Percentiles rank a stretch among this genome's conserved stretches.
phyloP scores from a whole-genome alignment of 1,139 yeast genomes.

The Candida pseudoviswanathii region DNA sequence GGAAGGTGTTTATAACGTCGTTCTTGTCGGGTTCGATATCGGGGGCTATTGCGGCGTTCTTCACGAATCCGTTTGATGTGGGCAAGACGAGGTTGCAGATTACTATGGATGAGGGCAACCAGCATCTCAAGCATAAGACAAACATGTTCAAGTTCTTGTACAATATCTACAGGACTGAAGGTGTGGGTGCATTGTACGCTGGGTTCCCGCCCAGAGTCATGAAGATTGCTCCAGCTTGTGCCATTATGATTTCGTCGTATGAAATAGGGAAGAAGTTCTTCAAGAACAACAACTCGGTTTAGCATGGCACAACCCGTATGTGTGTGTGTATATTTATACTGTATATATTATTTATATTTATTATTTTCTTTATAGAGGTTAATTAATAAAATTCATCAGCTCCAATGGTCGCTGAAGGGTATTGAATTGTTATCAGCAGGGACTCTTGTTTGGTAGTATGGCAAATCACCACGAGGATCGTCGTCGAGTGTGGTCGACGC shows the following conservation, averaged over 20 bases:
- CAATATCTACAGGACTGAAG: slow-evolving; percentile 70
- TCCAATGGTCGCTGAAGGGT: slow-evolving; percentile 13
- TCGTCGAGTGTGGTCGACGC: not conserved
- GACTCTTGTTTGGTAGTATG: not conserved
- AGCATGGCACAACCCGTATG: not conserved
- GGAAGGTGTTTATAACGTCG: slow-evolving; percentile 67
- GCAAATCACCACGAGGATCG: not conserved
- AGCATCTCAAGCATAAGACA: slow-evolving; percentile 18
- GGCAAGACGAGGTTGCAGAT: slow-evolving; percentile 94
- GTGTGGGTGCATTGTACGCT: slow-evolving; percentile 73
- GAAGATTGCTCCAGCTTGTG: slow-evolving; percentile 96
- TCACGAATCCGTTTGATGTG: slow-evolving; percentile 95
- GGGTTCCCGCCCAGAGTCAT: slow-evolving; percentile 85
- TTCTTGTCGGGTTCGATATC: slow-evolving; percentile 84
- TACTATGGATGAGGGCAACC: slow-evolving; percentile 25
- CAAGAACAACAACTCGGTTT: slow-evolving; percentile 22
- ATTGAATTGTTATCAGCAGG: slow-evolving; percentile 5
- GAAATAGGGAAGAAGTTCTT: slow-evolving; percentile 82
- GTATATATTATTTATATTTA: not conserved
- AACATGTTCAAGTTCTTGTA: slow-evolving; percentile 69
- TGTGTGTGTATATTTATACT: not conserved
- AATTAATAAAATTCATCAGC: slow-evolving; percentile 2
- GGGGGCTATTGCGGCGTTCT: slow-evolving; percentile 82
- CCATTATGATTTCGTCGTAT: slow-evolving; percentile 95
- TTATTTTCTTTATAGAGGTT: slow-evolving; percentile 4